phyloP scores from a whole-genome alignment of 2,329 filamentous ascomycete genomes.

The Xylariomycetidae sp. region DNA sequence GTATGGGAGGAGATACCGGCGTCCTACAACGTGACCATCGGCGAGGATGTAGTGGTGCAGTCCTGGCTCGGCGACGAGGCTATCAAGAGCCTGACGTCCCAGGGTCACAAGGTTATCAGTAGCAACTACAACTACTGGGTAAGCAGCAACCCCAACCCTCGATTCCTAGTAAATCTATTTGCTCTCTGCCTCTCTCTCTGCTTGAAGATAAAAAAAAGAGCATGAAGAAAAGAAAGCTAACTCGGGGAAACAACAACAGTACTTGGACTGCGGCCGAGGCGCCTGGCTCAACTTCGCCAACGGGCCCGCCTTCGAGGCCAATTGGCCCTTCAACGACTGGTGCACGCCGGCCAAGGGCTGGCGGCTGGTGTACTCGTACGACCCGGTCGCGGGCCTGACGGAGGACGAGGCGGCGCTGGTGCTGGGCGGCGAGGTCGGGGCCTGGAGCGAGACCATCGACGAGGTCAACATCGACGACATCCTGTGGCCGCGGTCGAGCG shows the following conservation, averaged over 20 bases:
- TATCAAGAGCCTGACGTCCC: constrained; percentile 53
- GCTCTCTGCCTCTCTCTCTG: background rate
- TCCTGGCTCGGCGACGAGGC: constrained; percentile 66
- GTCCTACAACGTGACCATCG: constrained; percentile 71
- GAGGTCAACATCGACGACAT: constrained; percentile 67
- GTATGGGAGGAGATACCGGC: constrained; percentile 88
- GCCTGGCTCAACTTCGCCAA: constrained; percentile 71
- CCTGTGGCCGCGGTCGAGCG: constrained; percentile 72
- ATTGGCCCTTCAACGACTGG: constrained; percentile 75
- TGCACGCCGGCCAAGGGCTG: constrained; percentile 77
- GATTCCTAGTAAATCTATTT: no score
- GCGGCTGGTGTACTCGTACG: constrained; percentile 75
- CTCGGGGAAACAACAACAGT: constrained; percentile 39
- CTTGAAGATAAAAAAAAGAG: constrained; percentile 1
- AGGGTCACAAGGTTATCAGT: constrained; percentile 67
- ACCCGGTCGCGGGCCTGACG: constrained; percentile 64
- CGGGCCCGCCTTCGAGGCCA: constrained; percentile 43
- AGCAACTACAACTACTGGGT: constrained; percentile 78
- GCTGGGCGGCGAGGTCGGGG: constrained; percentile 74
- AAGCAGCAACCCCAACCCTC: no score
- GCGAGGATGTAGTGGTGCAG: constrained; percentile 69
- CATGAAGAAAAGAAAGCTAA: constrained; percentile 11
- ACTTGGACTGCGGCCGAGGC: constrained; percentile 78
- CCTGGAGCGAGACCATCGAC: constrained; percentile 81
- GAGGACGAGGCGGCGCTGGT: constrained; percentile 60